phyloP scores from a whole-genome alignment of 106 monocot species.

The Allium cepa region DNA sequence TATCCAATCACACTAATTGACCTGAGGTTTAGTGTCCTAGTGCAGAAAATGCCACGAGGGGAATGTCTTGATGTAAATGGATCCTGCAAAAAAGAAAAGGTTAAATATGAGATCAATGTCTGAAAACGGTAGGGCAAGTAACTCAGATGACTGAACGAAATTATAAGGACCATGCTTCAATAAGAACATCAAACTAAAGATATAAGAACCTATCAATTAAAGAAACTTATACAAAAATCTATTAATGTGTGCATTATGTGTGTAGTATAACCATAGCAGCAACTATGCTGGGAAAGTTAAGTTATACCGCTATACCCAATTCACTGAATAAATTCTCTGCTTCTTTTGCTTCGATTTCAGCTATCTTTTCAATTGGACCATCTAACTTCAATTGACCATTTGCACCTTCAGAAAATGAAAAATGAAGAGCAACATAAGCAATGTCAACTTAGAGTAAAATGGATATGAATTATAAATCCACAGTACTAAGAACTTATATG shows the following conservation, averaged over 20 bases:
- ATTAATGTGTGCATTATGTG: too few species aligned
- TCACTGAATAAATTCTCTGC: conserved; percentile 58
- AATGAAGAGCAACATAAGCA: too few species aligned
- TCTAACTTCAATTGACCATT: conserved; percentile 39
- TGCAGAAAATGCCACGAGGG: conserved; percentile 90
- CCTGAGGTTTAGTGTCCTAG: conserved; percentile 87
- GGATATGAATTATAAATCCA: too few species aligned
- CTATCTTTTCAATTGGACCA: conserved; percentile 86
- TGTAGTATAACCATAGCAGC: neutral
- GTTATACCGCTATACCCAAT: conserved; percentile 59
- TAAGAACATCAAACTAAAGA: too few species aligned
- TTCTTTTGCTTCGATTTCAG: conserved; percentile 59
- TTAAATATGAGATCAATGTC: neutral
- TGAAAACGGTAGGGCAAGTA: neutral
- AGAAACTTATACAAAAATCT: too few species aligned
- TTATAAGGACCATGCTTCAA: too few species aligned
- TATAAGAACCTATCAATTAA: too few species aligned
- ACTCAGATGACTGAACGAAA: neutral
- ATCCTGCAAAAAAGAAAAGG: conserved; percentile 36
- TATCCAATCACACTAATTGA: conserved; percentile 94
- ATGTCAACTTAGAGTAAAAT: too few species aligned
- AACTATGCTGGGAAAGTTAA: conserved; percentile 17
- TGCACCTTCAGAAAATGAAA: conserved; percentile 13
- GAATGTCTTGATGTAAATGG: conserved; percentile 58
- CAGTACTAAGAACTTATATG: too few species aligned